Percentiles rank a stretch among this genome's conserved stretches.
Evolutionary conservation across 2,329 filamentous ascomycete genomes (phyloP).

Genomic region (Myriosclerotinia duriaeana): DNA sequence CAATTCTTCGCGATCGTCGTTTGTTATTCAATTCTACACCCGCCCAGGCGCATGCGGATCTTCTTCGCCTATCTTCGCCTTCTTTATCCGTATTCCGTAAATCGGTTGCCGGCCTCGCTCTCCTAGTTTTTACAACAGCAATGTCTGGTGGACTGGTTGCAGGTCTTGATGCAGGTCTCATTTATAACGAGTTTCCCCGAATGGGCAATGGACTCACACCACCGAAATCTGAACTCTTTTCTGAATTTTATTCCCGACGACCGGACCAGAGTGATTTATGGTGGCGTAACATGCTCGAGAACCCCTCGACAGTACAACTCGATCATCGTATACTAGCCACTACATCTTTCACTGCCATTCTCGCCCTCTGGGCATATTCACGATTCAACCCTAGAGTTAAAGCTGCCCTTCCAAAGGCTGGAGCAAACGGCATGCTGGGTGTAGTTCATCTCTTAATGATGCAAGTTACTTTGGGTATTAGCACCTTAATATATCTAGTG

Average conservation of each 20-base stretch:
- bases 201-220: conserved; percentile 87
- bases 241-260: conserved; percentile 78
- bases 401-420: conserved; percentile 60
- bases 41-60: conserved; percentile 54
- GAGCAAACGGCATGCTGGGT: conserved; percentile 69
- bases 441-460: conserved; percentile 78
- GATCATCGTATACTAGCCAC: conserved; percentile 92
- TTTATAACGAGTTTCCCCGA: conserved; percentile 97
- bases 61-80: conserved; percentile 64
- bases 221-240: conserved; percentile 78
- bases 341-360: conserved; percentile 79
- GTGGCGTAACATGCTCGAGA: conserved; percentile 98
- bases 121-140: conserved; percentile 81
- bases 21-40: conserved; percentile 67
- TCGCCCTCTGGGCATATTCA: conserved; percentile 78
- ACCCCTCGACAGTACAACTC: conserved; percentile 91
- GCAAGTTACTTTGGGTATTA: conserved; percentile 85
- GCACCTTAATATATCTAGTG: conserved; percentile 89
- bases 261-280: conserved; percentile 79
- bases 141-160: conserved; percentile 94
- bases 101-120: conserved; percentile 67
- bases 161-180: conserved; percentile 90
- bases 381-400: conserved; percentile 60
- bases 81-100: conserved; percentile 72
- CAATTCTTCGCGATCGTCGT: conserved; percentile 71